Conservation (phyloP, 2,329 filamentous ascomycete genomes). For the Macrophomina pseudophaseolina region DNA sequence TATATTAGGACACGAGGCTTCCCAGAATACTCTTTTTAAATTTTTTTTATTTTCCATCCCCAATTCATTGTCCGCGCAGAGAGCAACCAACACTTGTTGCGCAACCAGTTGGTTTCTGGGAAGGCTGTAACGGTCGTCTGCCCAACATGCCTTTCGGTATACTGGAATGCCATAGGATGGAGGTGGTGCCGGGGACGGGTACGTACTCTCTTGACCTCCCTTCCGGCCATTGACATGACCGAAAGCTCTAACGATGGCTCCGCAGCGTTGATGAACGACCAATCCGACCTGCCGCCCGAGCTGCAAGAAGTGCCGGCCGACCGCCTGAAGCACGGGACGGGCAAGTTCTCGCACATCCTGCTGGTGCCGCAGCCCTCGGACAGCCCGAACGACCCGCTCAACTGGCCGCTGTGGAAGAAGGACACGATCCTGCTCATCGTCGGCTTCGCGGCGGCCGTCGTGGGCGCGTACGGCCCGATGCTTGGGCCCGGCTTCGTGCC, state of each 20-base stretch:
- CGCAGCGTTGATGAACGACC: constrained; percentile 53
- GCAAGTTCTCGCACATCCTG: constrained; percentile 35
- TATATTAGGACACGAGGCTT: neutral
- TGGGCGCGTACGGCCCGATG: constrained; percentile 60
- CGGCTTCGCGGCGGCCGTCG: constrained; percentile 53
- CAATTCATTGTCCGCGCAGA: neutral
- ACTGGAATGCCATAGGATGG: constrained; percentile 52
- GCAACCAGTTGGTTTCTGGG: no score
- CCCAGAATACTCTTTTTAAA: neutral
- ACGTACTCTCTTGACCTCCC: constrained; percentile 26
- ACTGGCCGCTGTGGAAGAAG: constrained; percentile 81
- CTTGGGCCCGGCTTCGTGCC: constrained; percentile 56
- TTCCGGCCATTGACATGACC: no score
- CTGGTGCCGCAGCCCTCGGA: constrained; percentile 54
- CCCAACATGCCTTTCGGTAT: constrained; percentile 56
- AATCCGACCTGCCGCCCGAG: constrained; percentile 53
- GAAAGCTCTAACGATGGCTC: neutral
- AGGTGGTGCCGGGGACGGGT: constrained; percentile 57
- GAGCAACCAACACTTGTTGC: no score
- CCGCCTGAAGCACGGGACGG: constrained; percentile 39
- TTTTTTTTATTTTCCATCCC: neutral
- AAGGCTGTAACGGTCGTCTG: neutral
- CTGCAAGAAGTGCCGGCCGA: constrained; percentile 51
- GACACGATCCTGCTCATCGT: constrained; percentile 71
- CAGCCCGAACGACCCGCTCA: constrained; percentile 57